Evolutionary conservation across 768 basidiomycete genomes (phyloP).

Genomic region (Omphalotus guepiniiformis): DNA sequence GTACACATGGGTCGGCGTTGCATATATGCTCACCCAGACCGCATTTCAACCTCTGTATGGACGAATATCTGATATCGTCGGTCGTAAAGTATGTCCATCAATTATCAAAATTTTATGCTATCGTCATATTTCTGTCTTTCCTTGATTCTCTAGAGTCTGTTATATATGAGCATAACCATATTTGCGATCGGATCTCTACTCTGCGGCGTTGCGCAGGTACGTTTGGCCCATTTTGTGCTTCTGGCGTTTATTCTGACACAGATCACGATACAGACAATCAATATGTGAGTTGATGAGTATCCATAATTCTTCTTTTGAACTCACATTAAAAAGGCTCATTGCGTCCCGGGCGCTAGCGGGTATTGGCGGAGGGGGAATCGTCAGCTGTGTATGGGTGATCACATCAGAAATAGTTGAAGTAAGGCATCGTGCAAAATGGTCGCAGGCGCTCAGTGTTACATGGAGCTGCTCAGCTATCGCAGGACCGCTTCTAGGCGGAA

Average conservation of each 20-base stretch:
- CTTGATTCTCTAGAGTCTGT: constrained; percentile 43
- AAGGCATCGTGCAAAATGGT: constrained; percentile 72
- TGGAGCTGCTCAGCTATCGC: constrained; percentile 86
- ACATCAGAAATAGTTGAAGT: constrained; percentile 80
- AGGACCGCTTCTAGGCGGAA: constrained; percentile 77
- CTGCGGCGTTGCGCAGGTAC: constrained; percentile 71
- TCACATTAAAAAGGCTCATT: constrained; percentile 58
- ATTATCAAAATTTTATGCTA: too few relatives aligned
- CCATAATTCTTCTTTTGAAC: not conserved
- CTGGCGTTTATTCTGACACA: constrained; percentile 15
- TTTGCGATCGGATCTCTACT: constrained; percentile 78
- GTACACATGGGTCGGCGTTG: constrained; percentile 84
- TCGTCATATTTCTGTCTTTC: constrained; percentile 5
- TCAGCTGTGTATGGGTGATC: constrained; percentile 81
- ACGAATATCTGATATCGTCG: constrained; percentile 72
- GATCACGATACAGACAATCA: constrained; percentile 35
- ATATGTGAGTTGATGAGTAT: constrained; percentile 10
- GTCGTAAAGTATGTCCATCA: constrained; percentile 59
- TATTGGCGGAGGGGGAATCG: constrained; percentile 84
- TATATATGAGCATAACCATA: constrained; percentile 69
- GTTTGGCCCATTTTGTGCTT: constrained; percentile 13
- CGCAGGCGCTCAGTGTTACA: constrained; percentile 77
- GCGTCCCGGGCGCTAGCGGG: constrained; percentile 64
- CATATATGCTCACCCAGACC: constrained; percentile 84
- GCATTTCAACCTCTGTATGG: constrained; percentile 83